Evolutionary conservation across 148 eudicot species (phyloP).

Genomic region (Polygonum aviculare): DNA sequence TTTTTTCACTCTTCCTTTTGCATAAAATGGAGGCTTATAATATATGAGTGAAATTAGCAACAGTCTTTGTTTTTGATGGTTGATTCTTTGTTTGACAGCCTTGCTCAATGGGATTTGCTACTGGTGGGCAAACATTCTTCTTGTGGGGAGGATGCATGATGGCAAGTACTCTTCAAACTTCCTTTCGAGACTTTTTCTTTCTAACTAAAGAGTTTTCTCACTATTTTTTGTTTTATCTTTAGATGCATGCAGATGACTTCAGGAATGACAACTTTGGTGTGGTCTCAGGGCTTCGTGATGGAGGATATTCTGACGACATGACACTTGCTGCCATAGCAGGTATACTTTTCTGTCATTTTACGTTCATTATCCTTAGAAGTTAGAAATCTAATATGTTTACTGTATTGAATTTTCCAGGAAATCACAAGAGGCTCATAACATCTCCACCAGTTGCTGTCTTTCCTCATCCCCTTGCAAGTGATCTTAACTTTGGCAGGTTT

Average conservation of each 20-base stretch:
- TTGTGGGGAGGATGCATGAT: slow-evolving; percentile 99
- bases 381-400: background rate
- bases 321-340: slow-evolving; percentile 99
- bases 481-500: slow-evolving; percentile 87
- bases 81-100: slow-evolving; percentile 42
- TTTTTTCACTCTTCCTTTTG: background rate
- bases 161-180: slow-evolving; percentile 40
- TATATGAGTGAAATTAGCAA: background rate
- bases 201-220: slow-evolving; percentile 12
- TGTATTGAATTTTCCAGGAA: slow-evolving; percentile 44
- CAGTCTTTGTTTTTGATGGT: background rate
- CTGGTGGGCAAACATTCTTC: slow-evolving; percentile 94
- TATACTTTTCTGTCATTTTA: slow-evolving; percentile 14
- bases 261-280: slow-evolving; percentile 72
- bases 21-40: background rate
- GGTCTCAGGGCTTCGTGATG: slow-evolving; percentile 86
- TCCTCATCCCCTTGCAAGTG: slow-evolving; percentile 95
- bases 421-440: slow-evolving; percentile 76
- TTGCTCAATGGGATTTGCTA: slow-evolving; percentile 99
- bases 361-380: background rate
- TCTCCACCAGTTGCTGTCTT: slow-evolving; percentile 98
- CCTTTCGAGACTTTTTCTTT: background rate
- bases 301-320: slow-evolving; percentile 99
- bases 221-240: slow-evolving; percentile 10
- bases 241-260: slow-evolving; percentile 99